Conservation (phyloP, 352 stramenopile species). For the Phytophthora ohioensis region DNA sequence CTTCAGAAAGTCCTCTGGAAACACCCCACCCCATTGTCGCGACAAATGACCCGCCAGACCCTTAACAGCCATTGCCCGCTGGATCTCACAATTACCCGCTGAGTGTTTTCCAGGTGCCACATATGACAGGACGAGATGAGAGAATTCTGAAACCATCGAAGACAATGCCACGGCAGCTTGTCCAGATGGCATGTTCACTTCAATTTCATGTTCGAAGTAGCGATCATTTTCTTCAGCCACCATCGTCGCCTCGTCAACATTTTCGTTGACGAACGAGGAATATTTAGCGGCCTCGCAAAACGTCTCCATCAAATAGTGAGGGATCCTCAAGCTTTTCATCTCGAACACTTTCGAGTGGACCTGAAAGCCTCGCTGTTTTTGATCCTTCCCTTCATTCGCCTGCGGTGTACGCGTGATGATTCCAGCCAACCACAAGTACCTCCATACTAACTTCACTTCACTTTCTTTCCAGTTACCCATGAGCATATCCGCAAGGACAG, state of each 20-base stretch:
- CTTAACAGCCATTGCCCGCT: constrained; percentile 62
- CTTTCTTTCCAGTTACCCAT: constrained; percentile 75
- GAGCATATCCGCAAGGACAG: constrained; percentile 74
- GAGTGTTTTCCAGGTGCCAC: constrained; percentile 30
- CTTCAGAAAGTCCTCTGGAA: constrained; percentile 75
- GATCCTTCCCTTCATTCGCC: constrained; percentile 53
- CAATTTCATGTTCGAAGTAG: constrained; percentile 73
- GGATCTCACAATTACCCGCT: constrained; percentile 25
- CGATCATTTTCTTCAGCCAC: constrained; percentile 43
- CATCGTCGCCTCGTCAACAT: constrained; percentile 63
- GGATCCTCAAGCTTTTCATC: constrained; percentile 75
- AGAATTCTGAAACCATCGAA: constrained; percentile 58
- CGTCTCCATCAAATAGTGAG: constrained; percentile 70
- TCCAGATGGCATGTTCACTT: constrained; percentile 54
- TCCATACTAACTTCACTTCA: constrained; percentile 87
- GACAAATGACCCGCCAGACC: constrained; percentile 75
- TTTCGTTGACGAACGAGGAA: constrained; percentile 75
- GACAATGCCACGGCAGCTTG: constrained; percentile 66
- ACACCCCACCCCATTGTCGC: constrained; percentile 49
- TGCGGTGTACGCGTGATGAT: constrained; percentile 71
- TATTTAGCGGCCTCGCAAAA: constrained; percentile 83
- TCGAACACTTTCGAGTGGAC: constrained; percentile 76
- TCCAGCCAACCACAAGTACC: constrained; percentile 83
- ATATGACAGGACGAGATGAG: constrained; percentile 53
- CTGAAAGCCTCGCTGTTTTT: constrained; percentile 77